Base-by-base conservation (phyloP, 1,284 basidiomycete genomes). In the Ceratobasidium sp. region DNA sequence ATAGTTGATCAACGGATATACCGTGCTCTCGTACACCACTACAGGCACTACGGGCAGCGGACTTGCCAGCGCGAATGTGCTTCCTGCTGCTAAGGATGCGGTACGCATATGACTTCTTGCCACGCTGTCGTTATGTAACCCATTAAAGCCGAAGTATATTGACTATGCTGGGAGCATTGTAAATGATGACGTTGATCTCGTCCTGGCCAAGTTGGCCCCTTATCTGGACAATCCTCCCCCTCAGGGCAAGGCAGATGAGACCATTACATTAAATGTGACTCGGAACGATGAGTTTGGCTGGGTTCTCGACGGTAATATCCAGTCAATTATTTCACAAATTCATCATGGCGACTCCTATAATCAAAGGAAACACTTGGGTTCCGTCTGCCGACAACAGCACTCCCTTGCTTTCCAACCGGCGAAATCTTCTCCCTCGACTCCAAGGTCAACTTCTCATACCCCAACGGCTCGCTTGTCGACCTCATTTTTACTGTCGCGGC, bases 101-200 rank as follows among this genome's bases (percentile, higher is more conserved):
- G 60, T 64, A 20, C 8, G 45, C 22, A 49, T 7, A 7, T 49
- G 22, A 8, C 8, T 25, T 7, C 10, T 8, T 49, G 17, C 38
- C 45, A 17, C 7, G 13, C 13, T 13, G 22, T 10, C 22, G 7
- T 25, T 17, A 10, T 7, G 8, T 49, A 49, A 49, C 12, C 45
- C 10, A 22, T 49, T 13, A 40, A 17, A 8, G 45, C 8, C 20
- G 13, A 10, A 49, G 45, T 49, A 49, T 20, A 60, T 69, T 17
- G 68, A 69, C 35, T 69, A 69, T 22, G 68, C 55, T 20, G 68
- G 68, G 22, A 60, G 56, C 38, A 57, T 68, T 15, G 57, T 68
- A 53, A 53, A 57, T 34, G 25, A 25, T 4, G 68, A 34, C 22
- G 42, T 32, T 2, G 45, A 58, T 32, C 50, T 69, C 4, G 25